These are phyloP conservation scores for Bipolaris bicolor DNA, from an alignment of 2,329 filamentous ascomycete species.

Conservation along the genomic window DNA sequence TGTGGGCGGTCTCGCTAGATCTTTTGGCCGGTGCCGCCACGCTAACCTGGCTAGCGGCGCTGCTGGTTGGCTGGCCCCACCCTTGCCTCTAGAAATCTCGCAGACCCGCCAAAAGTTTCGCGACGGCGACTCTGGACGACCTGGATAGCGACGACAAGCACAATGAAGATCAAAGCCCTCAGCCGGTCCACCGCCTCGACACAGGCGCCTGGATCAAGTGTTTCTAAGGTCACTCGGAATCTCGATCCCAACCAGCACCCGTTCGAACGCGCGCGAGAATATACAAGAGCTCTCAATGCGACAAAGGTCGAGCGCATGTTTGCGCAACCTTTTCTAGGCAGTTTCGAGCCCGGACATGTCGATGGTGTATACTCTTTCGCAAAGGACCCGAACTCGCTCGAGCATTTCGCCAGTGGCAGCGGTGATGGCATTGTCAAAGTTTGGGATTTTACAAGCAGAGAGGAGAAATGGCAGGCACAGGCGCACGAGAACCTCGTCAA, in stretches of 20 bases:
- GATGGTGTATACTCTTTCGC: slow-evolving; percentile 70
- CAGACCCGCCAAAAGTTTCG: slow-evolving; percentile 27
- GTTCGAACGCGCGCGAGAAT: slow-evolving; percentile 89
- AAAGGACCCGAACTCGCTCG: slow-evolving; percentile 56
- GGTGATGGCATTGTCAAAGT: slow-evolving; percentile 92
- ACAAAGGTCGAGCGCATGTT: slow-evolving; percentile 96
- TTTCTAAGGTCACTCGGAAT: slow-evolving; percentile 70
- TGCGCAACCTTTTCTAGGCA: slow-evolving; percentile 79
- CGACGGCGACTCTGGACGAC: slow-evolving; percentile 13
- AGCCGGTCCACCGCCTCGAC: slow-evolving; percentile 68
- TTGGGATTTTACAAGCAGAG: slow-evolving; percentile 77
- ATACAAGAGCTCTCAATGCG: slow-evolving; percentile 78
- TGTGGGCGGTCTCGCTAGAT: slow-evolving; percentile 36
- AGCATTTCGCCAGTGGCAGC: slow-evolving; percentile 51
- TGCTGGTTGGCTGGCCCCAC: slow-evolving; percentile 26
- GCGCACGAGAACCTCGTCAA: slow-evolving; percentile 96
- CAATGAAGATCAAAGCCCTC: slow-evolving; percentile 62
- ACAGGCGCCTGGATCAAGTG: slow-evolving; percentile 70
- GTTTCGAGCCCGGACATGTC: slow-evolving; percentile 88
- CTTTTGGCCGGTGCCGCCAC: slow-evolving; percentile 24
- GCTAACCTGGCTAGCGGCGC: slow-evolving; percentile 23
- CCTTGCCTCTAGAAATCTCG: slow-evolving; percentile 22
- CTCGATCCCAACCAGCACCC: slow-evolving; percentile 86
- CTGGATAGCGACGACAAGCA: slow-evolving; percentile 26
- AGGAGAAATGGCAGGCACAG: slow-evolving; percentile 76